Evolutionary conservation across 129 eudicot species (phyloP).

Genomic region (Dittrichia graveolens): DNA sequence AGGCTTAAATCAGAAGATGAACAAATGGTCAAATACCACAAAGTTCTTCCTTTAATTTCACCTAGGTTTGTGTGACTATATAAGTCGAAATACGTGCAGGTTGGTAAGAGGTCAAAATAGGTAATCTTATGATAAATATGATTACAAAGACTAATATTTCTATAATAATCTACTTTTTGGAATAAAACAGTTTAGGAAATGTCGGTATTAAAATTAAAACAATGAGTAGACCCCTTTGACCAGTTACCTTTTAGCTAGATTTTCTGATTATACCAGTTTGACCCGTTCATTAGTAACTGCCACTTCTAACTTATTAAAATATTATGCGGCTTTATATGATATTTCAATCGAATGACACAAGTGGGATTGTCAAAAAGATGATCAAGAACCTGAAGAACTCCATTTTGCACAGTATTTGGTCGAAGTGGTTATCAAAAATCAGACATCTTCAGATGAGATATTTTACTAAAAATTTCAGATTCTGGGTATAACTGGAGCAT

Average conservation of each 20-base stretch:
- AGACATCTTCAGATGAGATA: not conserved
- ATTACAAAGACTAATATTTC: not conserved
- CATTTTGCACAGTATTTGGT: not conserved
- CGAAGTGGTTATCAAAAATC: not conserved
- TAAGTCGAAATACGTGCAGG: not conserved
- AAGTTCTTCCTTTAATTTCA: not conserved
- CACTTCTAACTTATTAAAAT: not conserved
- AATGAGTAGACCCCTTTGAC: too few relatives aligned
- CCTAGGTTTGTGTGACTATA: not conserved
- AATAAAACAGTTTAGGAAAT: not conserved
- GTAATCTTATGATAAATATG: not conserved
- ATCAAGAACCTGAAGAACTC: not conserved
- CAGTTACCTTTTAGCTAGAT: not conserved
- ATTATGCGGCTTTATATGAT: not conserved
- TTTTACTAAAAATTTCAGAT: not conserved
- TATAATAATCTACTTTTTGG: not conserved
- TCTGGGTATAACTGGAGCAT: too few relatives aligned
- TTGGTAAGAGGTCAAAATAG: not conserved
- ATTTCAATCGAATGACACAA: not conserved
- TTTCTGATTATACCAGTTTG: not conserved
- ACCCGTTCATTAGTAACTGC: not conserved
- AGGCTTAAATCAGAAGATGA: conserved; percentile 3
- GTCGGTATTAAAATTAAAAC: not conserved
- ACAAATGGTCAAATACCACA: not conserved
- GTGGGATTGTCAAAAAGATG: not conserved